Evolutionary conservation across 495 filamentous ascomycete genomes (phyloP).

Genomic region (Penicillium psychrofluorescens): DNA sequence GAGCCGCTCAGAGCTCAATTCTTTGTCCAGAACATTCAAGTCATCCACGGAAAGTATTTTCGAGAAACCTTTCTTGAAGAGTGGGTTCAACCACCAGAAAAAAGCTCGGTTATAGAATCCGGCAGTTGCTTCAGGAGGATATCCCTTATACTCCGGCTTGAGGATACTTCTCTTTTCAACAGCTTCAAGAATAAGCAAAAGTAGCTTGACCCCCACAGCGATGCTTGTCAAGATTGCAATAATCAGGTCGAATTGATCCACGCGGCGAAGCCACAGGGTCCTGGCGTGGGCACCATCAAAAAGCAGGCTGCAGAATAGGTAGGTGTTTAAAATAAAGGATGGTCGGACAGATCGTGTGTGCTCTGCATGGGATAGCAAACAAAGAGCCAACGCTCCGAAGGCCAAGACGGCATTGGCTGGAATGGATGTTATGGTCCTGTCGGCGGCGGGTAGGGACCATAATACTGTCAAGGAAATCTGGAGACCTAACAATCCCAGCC

Average conservation of each 20-base stretch:
- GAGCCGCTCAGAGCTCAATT: conserved; percentile 31
- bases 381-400: conserved; percentile 30
- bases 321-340: conserved; percentile 52
- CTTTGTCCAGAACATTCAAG: conserved; percentile 38
- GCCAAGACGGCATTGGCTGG: conserved; percentile 39
- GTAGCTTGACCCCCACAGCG: conserved; percentile 37
- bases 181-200: conserved; percentile 47
- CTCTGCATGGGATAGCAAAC: conserved; percentile 47
- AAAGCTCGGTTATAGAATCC: conserved; percentile 44
- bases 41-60: conserved; percentile 37
- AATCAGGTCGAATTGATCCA: conserved; percentile 19
- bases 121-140: conserved; percentile 53
- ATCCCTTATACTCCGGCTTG: conserved; percentile 27
- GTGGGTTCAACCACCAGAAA: conserved; percentile 53
- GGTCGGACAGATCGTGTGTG: conserved; percentile 49
- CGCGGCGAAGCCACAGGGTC: conserved; percentile 50
- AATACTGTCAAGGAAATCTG: conserved; percentile 42
- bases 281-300: conserved; percentile 49
- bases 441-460: conserved; percentile 33
- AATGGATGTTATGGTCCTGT: conserved; percentile 34
- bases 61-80: conserved; percentile 45
- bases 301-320: conserved; percentile 52
- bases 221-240: conserved; percentile 43
- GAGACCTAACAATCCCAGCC: conserved; percentile 29
- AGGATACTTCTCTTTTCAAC: conserved; percentile 47